Base-by-base conservation (phyloP, 345 rosid genomes). In the Gossypium sturtianum region DNA sequence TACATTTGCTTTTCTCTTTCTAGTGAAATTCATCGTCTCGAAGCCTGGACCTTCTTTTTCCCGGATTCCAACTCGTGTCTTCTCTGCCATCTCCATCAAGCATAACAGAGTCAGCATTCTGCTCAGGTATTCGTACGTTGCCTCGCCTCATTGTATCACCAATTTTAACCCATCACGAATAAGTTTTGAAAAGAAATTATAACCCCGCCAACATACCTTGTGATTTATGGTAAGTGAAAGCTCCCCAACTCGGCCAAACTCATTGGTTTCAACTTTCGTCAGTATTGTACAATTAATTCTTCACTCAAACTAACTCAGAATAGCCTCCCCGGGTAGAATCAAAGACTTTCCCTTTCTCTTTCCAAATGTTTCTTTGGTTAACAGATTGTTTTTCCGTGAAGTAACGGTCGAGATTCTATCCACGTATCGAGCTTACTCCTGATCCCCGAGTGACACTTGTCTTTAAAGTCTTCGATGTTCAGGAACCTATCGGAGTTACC, bases 361-460 rank as follows among this genome's bases (percentile, higher is more conserved):
- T 17, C 38, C 19, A 19, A 34, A 1, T 48, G 9, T 29, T 20
- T 6, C 7, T n/a, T 43, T 22, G 0, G 44, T 81, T 80, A 87
- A 86, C 91, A 87, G 68, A 87, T 70, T 9, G 83, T 76, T 75
- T 86, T 85, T 22, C 82, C 91, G 3, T 85, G 86, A 59, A 94
- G 97, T 80, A 94, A 79, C 66, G 98, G 98, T 51, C 93, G 87
- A 66, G 92, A 88, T 80, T 92, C 98, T 16, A 83, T 84, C 90
- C 92, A 79, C 52, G 84, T 81, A 73, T 89, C 94, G 2, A 82
- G 67, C 75, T 82, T 82, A 23, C 77, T 80, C 60, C 77, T 76
- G 70, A 85, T 56, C 7, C 84, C 88, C 27, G 65, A 86, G 81
- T 84, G 91, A 85, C 95, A 89, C 70, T 87, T 73, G 58, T 78